Evolutionary conservation across 1,284 basidiomycete species (phyloP), one percentile per base, ranked within the genome.

Genomic region (Athelia sp.): DNA sequence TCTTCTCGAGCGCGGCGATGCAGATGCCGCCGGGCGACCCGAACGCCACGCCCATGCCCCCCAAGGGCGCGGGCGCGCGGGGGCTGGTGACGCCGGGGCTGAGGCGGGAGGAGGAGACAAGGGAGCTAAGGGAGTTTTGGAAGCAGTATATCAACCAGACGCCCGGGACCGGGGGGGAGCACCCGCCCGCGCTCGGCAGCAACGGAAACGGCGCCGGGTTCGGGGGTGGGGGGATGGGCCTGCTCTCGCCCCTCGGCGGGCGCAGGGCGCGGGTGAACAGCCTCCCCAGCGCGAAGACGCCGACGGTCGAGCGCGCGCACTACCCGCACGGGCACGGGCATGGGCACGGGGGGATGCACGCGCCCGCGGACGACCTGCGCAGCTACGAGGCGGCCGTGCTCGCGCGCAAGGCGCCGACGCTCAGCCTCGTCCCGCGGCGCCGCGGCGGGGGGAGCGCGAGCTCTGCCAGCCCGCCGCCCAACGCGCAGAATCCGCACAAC

Each of bases 361-460:
- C 63, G 11, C 69, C 68, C 26, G 59, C 70, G 32, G 86, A 88
- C 18, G 86, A 88, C 58, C 56, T 90, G 55, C 71, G 75, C 55
- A 78, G 76, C 52, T 90, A 90, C 55, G 84, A 89, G 61, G 82
- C 84, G 46, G 87, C 87, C 6, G 79, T 89, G 4, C 63, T 87
- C 35, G 84, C 86, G 15, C 71, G 84, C 24, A 79, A 74, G 56
- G 71, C 82, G 21, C 79, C 84, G n/a, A 76, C 78, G 52, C 60
- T 81, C 36, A 78, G 74, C 56, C 59, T 79, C 29, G 66, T 64
- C 10, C 70, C 72, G 48, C 54, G 62, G 57, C 56, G 62, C 63
- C 50, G 64, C 61, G 53, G 67, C 15, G 19, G 60, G 49, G 51
- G 54, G 36, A 40, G 6, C 19, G 38, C 53, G n/a, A n/a, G n/a